phyloP scores from a whole-genome alignment of 169 alveolate species.

The Plasmodium gonderi region DNA sequence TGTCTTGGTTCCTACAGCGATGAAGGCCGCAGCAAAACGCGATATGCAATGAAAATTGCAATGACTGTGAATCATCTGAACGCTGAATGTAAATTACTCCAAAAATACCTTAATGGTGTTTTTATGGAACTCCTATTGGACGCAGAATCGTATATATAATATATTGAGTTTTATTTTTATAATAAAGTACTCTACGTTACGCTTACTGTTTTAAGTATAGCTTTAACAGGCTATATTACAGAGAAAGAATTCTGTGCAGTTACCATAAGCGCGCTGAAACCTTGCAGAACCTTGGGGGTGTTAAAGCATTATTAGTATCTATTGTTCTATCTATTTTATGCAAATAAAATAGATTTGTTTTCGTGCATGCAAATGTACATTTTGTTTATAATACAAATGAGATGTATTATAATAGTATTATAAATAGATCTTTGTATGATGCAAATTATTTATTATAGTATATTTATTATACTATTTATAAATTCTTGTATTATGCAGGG shows the following conservation, averaged over 20 bases:
- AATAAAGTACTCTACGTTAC: not conserved
- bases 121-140: conserved; percentile 1
- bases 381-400: not conserved
- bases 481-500: too few species aligned
- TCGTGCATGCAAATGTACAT: not conserved
- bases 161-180: not conserved
- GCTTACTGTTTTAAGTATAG: not conserved
- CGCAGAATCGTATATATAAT: not conserved
- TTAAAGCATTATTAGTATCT: not conserved
- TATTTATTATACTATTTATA: too few species aligned
- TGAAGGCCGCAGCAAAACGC: conserved; percentile 69
- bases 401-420: too few species aligned
- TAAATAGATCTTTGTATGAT: too few species aligned
- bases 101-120: not conserved
- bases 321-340: not conserved
- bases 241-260: not conserved
- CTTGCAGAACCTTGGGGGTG: not conserved
- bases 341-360: not conserved
- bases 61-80: conserved; percentile 62
- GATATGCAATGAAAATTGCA: conserved; percentile 49
- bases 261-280: not conserved
- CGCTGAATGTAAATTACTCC: conserved; percentile 55
- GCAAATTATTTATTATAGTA: too few species aligned
- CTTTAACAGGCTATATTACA: not conserved
- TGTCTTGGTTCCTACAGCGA: conserved; percentile 75